Conservation (phyloP, 1,139 yeast genomes). For the Oligophagozyma castellii region DNA sequence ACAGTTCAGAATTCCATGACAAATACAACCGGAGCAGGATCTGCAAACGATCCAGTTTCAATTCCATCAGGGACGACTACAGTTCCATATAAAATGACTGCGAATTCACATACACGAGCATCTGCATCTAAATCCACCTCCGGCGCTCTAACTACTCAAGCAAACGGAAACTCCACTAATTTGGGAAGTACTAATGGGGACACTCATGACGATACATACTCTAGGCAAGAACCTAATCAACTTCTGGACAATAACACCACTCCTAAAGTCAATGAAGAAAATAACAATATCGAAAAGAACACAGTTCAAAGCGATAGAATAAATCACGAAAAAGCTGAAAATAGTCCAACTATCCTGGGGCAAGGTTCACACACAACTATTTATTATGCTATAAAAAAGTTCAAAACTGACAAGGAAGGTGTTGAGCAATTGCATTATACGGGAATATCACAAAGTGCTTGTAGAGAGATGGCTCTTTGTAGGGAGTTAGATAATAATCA, state of each 20-base stretch:
- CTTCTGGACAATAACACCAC: background rate
- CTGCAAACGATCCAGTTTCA: constrained; percentile 2
- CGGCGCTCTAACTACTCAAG: constrained; percentile 1
- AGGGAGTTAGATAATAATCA: constrained; percentile 74
- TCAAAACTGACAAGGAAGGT: constrained; percentile 88
- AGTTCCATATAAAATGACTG: background rate
- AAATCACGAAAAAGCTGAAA: background rate
- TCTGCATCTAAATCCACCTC: background rate
- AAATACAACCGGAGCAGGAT: constrained; percentile 6
- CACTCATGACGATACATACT: too few relatives aligned
- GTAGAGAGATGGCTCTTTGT: constrained; percentile 91
- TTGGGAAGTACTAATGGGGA: background rate
- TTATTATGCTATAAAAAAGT: constrained; percentile 79
- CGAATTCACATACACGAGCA: background rate
- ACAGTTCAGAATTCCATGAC: constrained; percentile 11
- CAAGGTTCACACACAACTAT: constrained; percentile 9
- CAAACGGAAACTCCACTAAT: background rate
- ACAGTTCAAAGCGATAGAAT: background rate
- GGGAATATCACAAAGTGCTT: constrained; percentile 92
- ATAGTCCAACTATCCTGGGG: background rate
- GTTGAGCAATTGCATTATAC: constrained; percentile 76
- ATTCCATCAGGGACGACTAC: background rate
- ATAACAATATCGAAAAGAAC: background rate
- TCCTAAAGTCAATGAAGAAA: background rate
- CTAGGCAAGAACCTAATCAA: background rate